Base-by-base conservation (phyloP, 2,329 filamentous ascomycete species). In the Tetracladium maxilliforme region DNA sequence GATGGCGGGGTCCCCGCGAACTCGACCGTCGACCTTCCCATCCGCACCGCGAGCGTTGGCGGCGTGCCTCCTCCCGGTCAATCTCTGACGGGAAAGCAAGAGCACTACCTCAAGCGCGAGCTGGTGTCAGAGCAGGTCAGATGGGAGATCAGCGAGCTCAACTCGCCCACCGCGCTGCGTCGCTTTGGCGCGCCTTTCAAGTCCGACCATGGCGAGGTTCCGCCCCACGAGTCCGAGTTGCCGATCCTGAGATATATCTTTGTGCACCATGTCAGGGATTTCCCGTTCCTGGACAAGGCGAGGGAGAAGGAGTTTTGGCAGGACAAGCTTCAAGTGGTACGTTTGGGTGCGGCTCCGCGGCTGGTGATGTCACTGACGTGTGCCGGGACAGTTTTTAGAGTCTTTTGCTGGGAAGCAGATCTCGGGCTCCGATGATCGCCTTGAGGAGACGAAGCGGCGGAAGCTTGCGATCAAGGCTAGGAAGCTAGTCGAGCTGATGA, bases 291-390 rank as follows among this genome's bases (percentile, higher is more conserved):
- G 35, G 84, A 98, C 52, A 83, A 92, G 61, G 90, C 90, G 13
- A 78, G 72, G 44, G 90, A 98, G 64, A 93, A 95, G 65, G 90
- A 98, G 54, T 98, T 98, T 44, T 98, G 90, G 90, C 90, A 98
- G 56, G 84, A 95, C 47, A 95, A 92, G 51, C 60, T 98, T 32
- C 90, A 98, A 59, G 70, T 86, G 45, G 82, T 92, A 55, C 39
- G 79, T 73, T 28, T n/a, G n/a, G n/a, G n/a, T n/a, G 22, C 19
- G 8, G 14, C 11, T 20, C n/a, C 13, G 9, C 4, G 4, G 8
- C 4, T n/a, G 14, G 13, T 6, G 15, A 19, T 9, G 8, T 15
- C n/a, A 13, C 29, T 34, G 21, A 29, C 19, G 16, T 20, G 28
- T 23, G 11, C n/a, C n/a, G 10, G 16, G 19, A 21, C 40, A 92